Conservation (phyloP, 257 asterid genomes). For the Solanum verrucosum region DNA sequence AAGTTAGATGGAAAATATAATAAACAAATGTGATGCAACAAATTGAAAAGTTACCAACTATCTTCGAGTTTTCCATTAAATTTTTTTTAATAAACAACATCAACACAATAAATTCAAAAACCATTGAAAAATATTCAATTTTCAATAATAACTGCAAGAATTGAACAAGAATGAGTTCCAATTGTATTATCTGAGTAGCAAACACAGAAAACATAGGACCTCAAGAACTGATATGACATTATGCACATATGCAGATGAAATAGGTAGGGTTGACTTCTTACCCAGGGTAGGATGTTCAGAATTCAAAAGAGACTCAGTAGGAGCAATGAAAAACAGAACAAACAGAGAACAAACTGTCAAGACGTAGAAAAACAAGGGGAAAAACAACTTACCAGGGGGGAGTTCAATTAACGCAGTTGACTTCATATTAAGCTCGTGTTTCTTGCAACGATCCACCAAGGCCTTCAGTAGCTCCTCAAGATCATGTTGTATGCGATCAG, state of each 20-base stretch:
- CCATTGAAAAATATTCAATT: neutral
- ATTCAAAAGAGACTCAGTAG: neutral
- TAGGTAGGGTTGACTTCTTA: neutral
- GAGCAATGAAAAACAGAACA: neutral
- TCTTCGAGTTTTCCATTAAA: neutral
- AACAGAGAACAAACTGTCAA: constrained; percentile 4
- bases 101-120: neutral
- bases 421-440: constrained; percentile 54
- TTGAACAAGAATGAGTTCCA: neutral
- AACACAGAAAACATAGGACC: neutral
- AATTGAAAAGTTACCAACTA: neutral
- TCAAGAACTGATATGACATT: neutral
- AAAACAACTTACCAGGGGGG: constrained; percentile 56
- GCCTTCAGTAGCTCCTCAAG: constrained; percentile 93
- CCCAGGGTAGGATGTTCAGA: neutral
- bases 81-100: neutral
- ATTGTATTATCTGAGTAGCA: neutral
- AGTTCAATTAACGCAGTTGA: constrained; percentile 80
- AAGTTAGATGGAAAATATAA: neutral
- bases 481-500: constrained; percentile 97
- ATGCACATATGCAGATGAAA: neutral
- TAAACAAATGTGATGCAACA: neutral
- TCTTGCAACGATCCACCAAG: constrained; percentile 76
- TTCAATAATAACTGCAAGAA: neutral
- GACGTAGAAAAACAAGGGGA: constrained; percentile 1